These are phyloP conservation scores for Medicago lupulina DNA, from an alignment of 306 rosid species.

Conservation along the genomic window DNA sequence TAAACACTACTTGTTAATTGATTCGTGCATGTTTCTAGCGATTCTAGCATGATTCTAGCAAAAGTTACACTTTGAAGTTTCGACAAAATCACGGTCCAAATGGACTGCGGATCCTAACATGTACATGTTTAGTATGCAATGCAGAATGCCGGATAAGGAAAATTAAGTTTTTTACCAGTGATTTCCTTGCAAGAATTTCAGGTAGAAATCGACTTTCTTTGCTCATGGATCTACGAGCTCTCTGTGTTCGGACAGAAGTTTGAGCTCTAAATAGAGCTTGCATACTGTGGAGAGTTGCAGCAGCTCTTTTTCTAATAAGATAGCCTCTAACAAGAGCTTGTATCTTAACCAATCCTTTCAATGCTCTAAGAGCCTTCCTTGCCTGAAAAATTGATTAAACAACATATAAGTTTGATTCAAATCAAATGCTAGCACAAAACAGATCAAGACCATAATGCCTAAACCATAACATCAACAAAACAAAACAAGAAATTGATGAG, in stretches of 20 bases:
- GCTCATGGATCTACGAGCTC: slow-evolving; percentile 87
- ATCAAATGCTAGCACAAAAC: background rate
- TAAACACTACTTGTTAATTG: background rate
- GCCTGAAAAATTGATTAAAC: slow-evolving; percentile 56
- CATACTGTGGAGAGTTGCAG: slow-evolving; percentile 91
- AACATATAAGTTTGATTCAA: slow-evolving; percentile 11
- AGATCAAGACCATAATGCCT: background rate
- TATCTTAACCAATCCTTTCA: slow-evolving; percentile 86
- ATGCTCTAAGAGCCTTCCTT: slow-evolving; percentile 85
- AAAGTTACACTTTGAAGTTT: background rate
- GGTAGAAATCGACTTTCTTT: slow-evolving; percentile 59
- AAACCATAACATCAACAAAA: background rate
- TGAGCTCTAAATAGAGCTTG: slow-evolving; percentile 95
- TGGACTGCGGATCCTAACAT: background rate
- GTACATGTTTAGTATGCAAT: background rate
- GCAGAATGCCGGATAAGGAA: background rate
- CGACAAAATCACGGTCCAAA: too few species aligned
- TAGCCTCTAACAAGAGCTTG: slow-evolving; percentile 94
- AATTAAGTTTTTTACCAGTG: slow-evolving; percentile 51
- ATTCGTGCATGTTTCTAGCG: background rate
- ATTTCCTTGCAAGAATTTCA: slow-evolving; percentile 62
- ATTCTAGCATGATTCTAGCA: too few species aligned
- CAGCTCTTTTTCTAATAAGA: slow-evolving; percentile 85
- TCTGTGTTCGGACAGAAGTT: slow-evolving; percentile 63
- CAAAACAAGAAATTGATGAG: background rate